Evolutionary conservation across 306 rosid genomes (phyloP).

Genomic region (Fragaria nilgerrensis): DNA sequence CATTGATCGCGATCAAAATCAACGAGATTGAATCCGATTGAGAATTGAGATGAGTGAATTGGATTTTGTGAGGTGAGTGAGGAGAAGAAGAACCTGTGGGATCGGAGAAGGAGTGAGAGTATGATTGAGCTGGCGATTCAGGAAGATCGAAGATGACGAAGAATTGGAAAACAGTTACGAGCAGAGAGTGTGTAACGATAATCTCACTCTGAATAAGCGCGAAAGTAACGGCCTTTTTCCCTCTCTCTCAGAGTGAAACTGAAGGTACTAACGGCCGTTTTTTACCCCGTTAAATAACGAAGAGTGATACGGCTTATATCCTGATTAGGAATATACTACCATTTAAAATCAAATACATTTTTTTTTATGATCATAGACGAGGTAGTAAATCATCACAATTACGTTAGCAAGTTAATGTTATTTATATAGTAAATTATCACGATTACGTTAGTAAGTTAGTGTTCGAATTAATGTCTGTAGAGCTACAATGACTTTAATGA

Average conservation of each 20-base stretch:
- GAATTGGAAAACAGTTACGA: background rate
- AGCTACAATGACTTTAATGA: too few species aligned
- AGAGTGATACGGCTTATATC: too few species aligned
- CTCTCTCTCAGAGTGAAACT: background rate
- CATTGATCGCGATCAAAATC: slow-evolving; percentile 45
- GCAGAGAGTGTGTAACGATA: background rate
- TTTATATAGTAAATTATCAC: too few species aligned
- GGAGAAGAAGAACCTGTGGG: background rate
- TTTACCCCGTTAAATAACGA: background rate
- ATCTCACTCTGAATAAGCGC: background rate
- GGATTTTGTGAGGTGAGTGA: background rate
- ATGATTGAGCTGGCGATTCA: background rate
- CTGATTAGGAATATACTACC: too few species aligned
- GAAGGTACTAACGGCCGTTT: background rate
- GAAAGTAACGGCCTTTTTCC: background rate
- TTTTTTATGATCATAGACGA: too few species aligned
- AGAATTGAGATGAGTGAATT: too few species aligned
- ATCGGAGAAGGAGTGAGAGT: background rate
- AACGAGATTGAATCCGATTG: slow-evolving; percentile 3
- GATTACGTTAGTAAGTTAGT: too few species aligned
- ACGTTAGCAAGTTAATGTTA: too few species aligned
- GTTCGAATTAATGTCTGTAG: too few species aligned
- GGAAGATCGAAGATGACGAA: background rate
- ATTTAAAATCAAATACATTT: too few species aligned
- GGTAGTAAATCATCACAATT: too few species aligned